Evolutionary conservation across 805 yeast species (phyloP).

Genomic region (Candida xiaguanensis): DNA sequence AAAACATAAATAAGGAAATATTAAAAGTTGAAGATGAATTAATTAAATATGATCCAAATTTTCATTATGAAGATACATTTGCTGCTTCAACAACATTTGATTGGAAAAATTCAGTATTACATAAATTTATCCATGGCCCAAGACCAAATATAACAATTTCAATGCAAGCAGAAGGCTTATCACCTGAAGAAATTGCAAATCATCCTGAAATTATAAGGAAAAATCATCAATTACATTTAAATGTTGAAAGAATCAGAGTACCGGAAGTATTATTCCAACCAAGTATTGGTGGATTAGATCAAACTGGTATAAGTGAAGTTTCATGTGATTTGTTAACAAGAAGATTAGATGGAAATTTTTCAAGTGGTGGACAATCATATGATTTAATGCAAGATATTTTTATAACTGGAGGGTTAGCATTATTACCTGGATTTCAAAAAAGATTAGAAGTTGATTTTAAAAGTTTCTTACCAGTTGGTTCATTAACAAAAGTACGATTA

Average conservation of each 20-base stretch:
- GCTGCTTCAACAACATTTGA: conserved; percentile 69
- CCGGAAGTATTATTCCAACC: conserved; percentile 95
- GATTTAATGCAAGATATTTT: conserved; percentile 62
- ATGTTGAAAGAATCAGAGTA: conserved; percentile 84
- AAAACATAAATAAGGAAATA: conserved; percentile 61
- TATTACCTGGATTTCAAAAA: conserved; percentile 59
- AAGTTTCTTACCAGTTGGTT: conserved; percentile 64
- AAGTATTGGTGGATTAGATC: conserved; percentile 89
- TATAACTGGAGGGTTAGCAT: conserved; percentile 81
- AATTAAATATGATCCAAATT: conserved; percentile 78
- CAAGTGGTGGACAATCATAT: conserved; percentile 50
- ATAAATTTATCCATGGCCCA: conserved; percentile 87
- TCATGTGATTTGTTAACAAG: conserved; percentile 61
- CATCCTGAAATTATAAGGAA: conserved; percentile 72
- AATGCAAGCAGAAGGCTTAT: conserved; percentile 39
- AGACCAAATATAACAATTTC: conserved; percentile 66
- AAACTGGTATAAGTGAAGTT: conserved; percentile 86
- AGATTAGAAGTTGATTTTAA: conserved; percentile 71
- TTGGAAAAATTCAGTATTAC: conserved; percentile 78
- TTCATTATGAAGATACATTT: conserved; percentile 79
- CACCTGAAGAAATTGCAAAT: conserved; percentile 40
- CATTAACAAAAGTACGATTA: conserved; percentile 54
- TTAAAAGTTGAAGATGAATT: conserved; percentile 68
- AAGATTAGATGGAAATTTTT: conserved; percentile 55
- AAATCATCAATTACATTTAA: conserved; percentile 85